Evolutionary conservation across 1,139 yeast species (phyloP).

Genomic region (Scheffersomyces illinoinensis): DNA sequence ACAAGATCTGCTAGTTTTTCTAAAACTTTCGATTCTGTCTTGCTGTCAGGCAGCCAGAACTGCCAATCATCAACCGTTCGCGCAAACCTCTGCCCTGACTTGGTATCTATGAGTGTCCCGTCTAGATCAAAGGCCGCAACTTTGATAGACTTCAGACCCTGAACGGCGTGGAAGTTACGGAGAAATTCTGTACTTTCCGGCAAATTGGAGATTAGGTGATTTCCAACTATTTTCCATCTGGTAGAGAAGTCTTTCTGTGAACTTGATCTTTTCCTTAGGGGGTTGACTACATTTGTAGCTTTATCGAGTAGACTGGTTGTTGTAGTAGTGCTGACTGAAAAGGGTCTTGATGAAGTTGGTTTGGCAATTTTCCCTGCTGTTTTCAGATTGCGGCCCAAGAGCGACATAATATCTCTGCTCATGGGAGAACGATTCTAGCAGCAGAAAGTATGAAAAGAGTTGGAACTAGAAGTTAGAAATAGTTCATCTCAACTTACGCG

Average conservation of each 20-base stretch:
- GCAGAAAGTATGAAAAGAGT: not conserved
- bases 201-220: slow-evolving; percentile 33
- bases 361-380: slow-evolving; percentile 4
- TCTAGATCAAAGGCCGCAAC: slow-evolving; percentile 80
- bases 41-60: slow-evolving; percentile 44
- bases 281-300: not conserved
- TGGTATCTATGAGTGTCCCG: slow-evolving; percentile 64
- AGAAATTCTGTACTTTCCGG: slow-evolving; percentile 15
- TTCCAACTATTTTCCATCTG: slow-evolving; percentile 32
- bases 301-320: not conserved
- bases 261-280: slow-evolving; percentile 4
- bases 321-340: not conserved
- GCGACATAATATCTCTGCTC: slow-evolving; percentile 9
- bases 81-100: slow-evolving; percentile 57
- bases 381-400: slow-evolving; percentile 7
- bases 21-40: slow-evolving; percentile 18
- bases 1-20: slow-evolving; percentile 25
- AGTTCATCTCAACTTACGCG: not conserved
- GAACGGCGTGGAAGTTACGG: not conserved
- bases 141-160: slow-evolving; percentile 3
- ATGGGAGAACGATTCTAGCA: not conserved
- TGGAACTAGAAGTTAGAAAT: not conserved
- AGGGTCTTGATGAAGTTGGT: not conserved
- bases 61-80: slow-evolving; percentile 67
- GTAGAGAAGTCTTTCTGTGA: not conserved